Evolutionary conservation across 2,329 filamentous ascomycete genomes (phyloP).

Genomic region (Fusarium veterinarium): DNA sequence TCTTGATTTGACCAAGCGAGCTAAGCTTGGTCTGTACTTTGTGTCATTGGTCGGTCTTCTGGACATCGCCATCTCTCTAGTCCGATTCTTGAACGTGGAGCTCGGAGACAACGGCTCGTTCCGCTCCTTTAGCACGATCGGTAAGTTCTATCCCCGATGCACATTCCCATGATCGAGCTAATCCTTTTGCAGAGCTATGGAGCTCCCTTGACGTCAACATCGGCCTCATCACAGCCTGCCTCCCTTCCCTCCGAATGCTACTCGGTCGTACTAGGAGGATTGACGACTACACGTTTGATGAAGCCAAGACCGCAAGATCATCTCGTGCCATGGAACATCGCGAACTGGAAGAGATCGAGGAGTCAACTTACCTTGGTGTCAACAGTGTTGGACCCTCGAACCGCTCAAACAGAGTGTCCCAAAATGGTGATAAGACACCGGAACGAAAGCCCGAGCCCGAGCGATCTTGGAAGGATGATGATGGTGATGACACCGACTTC

Average conservation of each 20-base stretch:
- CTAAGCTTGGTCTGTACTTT: constrained; percentile 18
- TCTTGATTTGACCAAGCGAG: constrained; percentile 14
- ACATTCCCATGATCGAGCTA: not conserved
- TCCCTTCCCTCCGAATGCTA: constrained; percentile 22
- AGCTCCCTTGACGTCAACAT: constrained; percentile 34
- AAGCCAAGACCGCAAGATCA: constrained; percentile 18
- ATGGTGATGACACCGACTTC: constrained; percentile 7
- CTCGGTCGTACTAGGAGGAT: constrained; percentile 11
- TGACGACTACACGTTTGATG: constrained; percentile 19
- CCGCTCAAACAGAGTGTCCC: not conserved
- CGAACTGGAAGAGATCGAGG: constrained; percentile 27
- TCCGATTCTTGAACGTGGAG: constrained; percentile 32
- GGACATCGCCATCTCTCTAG: constrained; percentile 26
- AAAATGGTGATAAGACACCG: not conserved
- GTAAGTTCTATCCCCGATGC: not conserved
- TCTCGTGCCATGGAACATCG: constrained; percentile 17
- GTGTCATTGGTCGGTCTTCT: constrained; percentile 28
- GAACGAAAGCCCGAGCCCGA: not conserved
- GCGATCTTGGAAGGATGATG: constrained; percentile 17
- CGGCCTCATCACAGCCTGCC: constrained; percentile 29
- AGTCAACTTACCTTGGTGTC: constrained; percentile 14
- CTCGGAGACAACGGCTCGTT: constrained; percentile 17
- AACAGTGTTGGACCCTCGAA: constrained; percentile 10
- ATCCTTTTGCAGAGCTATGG: constrained; percentile 25
- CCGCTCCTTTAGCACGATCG: constrained; percentile 4